A percentile compares a stretch with the other conserved stretches of the same genome.
phyloP scores from a whole-genome alignment of 2,329 filamentous ascomycete genomes.

The Hypomyces perniciosus region DNA sequence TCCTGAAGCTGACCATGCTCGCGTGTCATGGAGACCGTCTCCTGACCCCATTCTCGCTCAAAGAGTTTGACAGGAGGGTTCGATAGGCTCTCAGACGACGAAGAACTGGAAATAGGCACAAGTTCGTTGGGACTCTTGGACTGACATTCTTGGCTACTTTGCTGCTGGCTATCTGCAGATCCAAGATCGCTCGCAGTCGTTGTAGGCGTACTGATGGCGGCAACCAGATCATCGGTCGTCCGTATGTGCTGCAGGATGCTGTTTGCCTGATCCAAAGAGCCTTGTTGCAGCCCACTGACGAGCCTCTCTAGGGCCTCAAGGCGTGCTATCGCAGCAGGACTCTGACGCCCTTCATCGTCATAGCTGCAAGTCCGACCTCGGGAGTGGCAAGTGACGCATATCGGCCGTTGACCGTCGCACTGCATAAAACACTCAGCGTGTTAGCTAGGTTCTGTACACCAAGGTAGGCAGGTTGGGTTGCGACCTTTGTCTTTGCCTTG shows the following conservation, averaged over 20 bases:
- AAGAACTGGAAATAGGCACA: too few relatives aligned
- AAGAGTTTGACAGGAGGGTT: too few relatives aligned
- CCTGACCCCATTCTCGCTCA: too few relatives aligned
- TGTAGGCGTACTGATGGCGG: neutral
- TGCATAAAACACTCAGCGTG: neutral
- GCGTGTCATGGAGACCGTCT: too few relatives aligned
- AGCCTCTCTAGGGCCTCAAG: constrained; percentile 1
- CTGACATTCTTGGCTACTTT: too few relatives aligned
- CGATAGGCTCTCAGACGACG: too few relatives aligned
- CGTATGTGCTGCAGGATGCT: neutral
- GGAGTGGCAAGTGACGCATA: neutral
- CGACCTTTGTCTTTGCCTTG: too few relatives aligned
- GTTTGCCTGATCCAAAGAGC: neutral
- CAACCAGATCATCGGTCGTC: neutral
- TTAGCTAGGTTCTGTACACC: neutral
- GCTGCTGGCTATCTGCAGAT: too few relatives aligned
- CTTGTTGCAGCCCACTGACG: neutral
- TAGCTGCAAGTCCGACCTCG: constrained; percentile 1
- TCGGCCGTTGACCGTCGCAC: constrained; percentile 3
- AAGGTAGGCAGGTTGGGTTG: too few relatives aligned
- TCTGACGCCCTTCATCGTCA: neutral
- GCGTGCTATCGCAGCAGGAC: neutral
- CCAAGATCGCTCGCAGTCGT: neutral
- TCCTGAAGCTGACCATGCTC: too few relatives aligned
- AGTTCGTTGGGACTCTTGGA: too few relatives aligned